Conservation (phyloP, 495 filamentous ascomycete species). For the Penicillium canariense region DNA sequence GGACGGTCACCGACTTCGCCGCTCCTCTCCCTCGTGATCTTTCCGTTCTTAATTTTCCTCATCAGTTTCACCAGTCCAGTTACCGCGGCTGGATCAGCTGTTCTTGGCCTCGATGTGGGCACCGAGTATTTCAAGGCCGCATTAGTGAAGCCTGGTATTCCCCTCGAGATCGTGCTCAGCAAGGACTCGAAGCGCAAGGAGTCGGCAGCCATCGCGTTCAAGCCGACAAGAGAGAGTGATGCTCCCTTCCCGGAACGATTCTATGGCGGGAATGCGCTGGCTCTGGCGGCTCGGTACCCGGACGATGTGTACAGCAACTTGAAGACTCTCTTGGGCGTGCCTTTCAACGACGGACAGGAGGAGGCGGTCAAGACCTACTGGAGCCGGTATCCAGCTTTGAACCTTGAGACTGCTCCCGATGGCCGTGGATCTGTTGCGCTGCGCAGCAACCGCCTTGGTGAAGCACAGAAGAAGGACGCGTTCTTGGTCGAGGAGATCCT, state of each 20-base stretch:
- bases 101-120: constrained; percentile 90
- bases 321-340: constrained; percentile 78
- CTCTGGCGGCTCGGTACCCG: constrained; percentile 82
- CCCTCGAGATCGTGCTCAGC: constrained; percentile 96
- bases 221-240: constrained; percentile 62
- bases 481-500: constrained; percentile 91
- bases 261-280: constrained; percentile 89
- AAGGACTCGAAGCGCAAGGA: constrained; percentile 99
- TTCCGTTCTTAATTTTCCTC: constrained; percentile 52
- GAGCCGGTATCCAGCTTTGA: constrained; percentile 64
- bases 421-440: constrained; percentile 72
- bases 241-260: constrained; percentile 78
- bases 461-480: constrained; percentile 60
- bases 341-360: constrained; percentile 49
- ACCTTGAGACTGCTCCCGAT: constrained; percentile 40
- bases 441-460: constrained; percentile 68
- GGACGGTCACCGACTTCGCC: constrained; percentile 41
- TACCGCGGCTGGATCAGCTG: constrained; percentile 62
- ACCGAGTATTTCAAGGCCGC: constrained; percentile 97
- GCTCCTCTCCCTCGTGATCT: constrained; percentile 36
- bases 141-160: constrained; percentile 95
- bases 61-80: constrained; percentile 58
- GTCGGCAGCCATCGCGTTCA: constrained; percentile 87
- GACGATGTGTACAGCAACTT: constrained; percentile 92
- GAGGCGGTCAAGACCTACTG: constrained; percentile 65